Evolutionary conservation across 306 rosid genomes (phyloP).

Genomic region (Vigna reflexopilosa): DNA sequence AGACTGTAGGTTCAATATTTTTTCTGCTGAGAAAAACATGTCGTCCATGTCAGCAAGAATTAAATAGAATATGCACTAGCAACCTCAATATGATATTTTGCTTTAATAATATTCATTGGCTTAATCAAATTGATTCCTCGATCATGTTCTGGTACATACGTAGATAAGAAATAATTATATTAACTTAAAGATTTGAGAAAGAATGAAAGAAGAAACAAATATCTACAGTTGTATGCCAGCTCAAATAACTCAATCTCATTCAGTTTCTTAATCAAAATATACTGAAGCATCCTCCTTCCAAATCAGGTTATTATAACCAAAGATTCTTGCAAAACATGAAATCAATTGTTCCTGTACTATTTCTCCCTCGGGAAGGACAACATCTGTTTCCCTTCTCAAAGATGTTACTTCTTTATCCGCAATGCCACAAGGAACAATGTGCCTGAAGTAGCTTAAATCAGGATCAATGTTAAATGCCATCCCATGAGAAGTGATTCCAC

Average conservation of each 20-base stretch:
- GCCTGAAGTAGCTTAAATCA: constrained; percentile 75
- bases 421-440: constrained; percentile 93
- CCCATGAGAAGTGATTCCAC: constrained; percentile 59
- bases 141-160: background rate
- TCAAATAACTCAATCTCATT: constrained; percentile 43
- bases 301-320: constrained; percentile 64
- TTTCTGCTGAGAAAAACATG: constrained; percentile 49
- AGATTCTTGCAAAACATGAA: constrained; percentile 74
- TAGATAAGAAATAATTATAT: constrained; percentile 15
- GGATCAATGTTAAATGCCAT: constrained; percentile 68
- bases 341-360: constrained; percentile 72
- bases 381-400: constrained; percentile 70
- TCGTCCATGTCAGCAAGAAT: constrained; percentile 56
- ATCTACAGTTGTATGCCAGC: constrained; percentile 34
- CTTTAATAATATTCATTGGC: background rate
- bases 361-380: constrained; percentile 66
- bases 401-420: constrained; percentile 82
- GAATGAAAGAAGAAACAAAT: constrained; percentile 13
- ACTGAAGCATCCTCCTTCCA: constrained; percentile 63
- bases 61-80: constrained; percentile 31
- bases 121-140: constrained; percentile 19
- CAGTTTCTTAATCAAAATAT: constrained; percentile 44
- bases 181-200: constrained; percentile 26
- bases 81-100: constrained; percentile 12
- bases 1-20: constrained; percentile 51